Evolutionary conservation across 1,284 basidiomycete genomes (phyloP).

Genomic region (Trametes pubescens): DNA sequence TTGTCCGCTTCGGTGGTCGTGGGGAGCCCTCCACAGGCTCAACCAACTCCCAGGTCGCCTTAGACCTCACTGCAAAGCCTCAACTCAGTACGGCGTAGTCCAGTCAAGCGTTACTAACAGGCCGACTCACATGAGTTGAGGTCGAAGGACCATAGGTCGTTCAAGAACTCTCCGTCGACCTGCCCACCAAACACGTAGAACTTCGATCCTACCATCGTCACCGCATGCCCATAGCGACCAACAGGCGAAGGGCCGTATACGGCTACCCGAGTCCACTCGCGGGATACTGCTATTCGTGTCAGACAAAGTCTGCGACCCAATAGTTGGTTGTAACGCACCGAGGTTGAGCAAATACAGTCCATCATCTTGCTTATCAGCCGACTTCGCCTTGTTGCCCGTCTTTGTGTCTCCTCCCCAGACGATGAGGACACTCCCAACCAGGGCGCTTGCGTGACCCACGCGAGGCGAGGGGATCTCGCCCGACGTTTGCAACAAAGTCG

Average conservation of each 20-base stretch:
- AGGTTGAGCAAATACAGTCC: conserved; percentile 96
- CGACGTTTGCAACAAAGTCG: conserved; percentile 84
- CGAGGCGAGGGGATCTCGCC: conserved; percentile 92
- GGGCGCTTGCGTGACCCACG: conserved; percentile 95
- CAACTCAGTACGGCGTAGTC: conserved; percentile 13
- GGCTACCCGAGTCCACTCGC: conserved; percentile 93
- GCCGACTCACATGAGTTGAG: conserved; percentile 83
- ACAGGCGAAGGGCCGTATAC: conserved; percentile 80
- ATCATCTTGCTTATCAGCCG: conserved; percentile 90
- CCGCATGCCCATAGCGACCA: conserved; percentile 96
- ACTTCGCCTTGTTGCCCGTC: conserved; percentile 69
- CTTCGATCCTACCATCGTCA: conserved; percentile 90
- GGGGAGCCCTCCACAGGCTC: conserved; percentile 67
- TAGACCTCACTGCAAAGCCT: conserved; percentile 64
- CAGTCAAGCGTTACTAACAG: neutral
- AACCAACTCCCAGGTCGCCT: conserved; percentile 83
- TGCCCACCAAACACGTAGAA: conserved; percentile 98
- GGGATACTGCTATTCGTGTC: conserved; percentile 62
- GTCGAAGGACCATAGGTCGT: conserved; percentile 98
- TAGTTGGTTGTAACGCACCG: conserved; percentile 61
- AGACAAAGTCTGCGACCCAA: neutral
- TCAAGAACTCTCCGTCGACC: conserved; percentile 94
- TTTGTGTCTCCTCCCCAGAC: conserved; percentile 99
- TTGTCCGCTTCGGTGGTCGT: conserved; percentile 88
- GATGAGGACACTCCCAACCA: conserved; percentile 95